Conservation (phyloP, 208 protist species). For the Trypanosomatidae sp. region DNA sequence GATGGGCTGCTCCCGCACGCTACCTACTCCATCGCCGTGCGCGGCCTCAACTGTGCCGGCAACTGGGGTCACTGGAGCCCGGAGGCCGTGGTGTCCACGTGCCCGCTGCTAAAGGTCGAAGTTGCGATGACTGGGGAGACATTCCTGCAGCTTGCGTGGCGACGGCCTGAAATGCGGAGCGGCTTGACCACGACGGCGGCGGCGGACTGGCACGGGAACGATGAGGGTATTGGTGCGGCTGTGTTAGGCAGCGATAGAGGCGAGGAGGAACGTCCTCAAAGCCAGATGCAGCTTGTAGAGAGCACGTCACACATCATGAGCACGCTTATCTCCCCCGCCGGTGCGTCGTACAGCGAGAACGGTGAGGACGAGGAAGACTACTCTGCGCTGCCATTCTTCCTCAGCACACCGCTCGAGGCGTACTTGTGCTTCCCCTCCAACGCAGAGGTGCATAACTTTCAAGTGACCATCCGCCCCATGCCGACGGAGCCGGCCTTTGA, state of each 20-base stretch:
- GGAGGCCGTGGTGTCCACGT: conserved; percentile 56
- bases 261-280: neutral
- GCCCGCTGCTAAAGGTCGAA: conserved; percentile 64
- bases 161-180: conserved; percentile 32
- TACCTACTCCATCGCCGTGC: conserved; percentile 76
- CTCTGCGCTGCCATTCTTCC: conserved; percentile 8
- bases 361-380: conserved; percentile 19
- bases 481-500: conserved; percentile 66
- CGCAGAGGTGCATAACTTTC: conserved; percentile 87
- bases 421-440: conserved; percentile 74
- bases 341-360: conserved; percentile 4
- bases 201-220: conserved; percentile 3
- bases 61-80: conserved; percentile 91
- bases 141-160: conserved; percentile 81
- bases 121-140: conserved; percentile 83
- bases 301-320: neutral
- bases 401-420: conserved; percentile 9
- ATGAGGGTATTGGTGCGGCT: neutral
- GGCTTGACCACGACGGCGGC: neutral
- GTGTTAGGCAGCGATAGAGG: neutral
- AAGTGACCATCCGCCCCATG: conserved; percentile 80
- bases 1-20: conserved; percentile 64
- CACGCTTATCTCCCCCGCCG: conserved; percentile 8
- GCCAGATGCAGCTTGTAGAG: neutral
- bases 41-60: conserved; percentile 62